Conservation (phyloP, 176 grass and related monocot species). For the Oryza longistaminata region DNA sequence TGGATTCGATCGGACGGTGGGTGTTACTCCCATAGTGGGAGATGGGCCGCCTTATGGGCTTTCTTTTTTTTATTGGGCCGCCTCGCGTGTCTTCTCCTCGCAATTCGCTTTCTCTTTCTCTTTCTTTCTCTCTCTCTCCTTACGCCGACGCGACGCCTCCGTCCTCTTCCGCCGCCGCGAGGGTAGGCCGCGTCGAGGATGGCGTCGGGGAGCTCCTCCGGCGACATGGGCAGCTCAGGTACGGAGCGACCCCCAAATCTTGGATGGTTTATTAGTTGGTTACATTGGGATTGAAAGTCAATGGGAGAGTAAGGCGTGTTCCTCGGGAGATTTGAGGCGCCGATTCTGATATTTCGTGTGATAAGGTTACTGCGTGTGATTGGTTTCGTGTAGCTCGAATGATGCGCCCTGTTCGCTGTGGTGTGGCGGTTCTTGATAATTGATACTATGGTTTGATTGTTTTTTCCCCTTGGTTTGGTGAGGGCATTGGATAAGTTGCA, state of each 20-base stretch:
- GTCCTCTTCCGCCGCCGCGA: slow-evolving; percentile 28
- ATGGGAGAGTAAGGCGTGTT: neutral
- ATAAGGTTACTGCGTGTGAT: neutral
- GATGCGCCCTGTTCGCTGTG: neutral
- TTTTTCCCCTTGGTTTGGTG: neutral
- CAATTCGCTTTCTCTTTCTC: neutral
- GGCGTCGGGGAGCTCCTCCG: slow-evolving; percentile 34
- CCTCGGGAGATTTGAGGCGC: neutral
- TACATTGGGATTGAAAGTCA: neutral
- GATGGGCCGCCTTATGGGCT: slow-evolving; percentile 36
- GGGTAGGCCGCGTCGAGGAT: neutral
- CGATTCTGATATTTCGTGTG: neutral
- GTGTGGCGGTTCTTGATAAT: neutral
- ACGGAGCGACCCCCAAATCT: neutral
- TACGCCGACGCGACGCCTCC: neutral
- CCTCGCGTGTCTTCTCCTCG: neutral
- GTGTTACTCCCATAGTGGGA: neutral
- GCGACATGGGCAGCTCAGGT: slow-evolving; percentile 35
- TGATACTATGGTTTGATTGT: neutral
- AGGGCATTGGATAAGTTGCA: neutral
- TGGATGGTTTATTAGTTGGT: slow-evolving; percentile 21
- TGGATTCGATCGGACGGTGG: slow-evolving; percentile 21
- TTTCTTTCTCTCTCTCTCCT: neutral
- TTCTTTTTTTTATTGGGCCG: slow-evolving; percentile 4
- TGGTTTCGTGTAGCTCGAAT: neutral